Evolutionary conservation across 495 filamentous ascomycete genomes (phyloP), one percentile per base, ranked within the genome.

Genomic region (Penicillium samsonianum): DNA sequence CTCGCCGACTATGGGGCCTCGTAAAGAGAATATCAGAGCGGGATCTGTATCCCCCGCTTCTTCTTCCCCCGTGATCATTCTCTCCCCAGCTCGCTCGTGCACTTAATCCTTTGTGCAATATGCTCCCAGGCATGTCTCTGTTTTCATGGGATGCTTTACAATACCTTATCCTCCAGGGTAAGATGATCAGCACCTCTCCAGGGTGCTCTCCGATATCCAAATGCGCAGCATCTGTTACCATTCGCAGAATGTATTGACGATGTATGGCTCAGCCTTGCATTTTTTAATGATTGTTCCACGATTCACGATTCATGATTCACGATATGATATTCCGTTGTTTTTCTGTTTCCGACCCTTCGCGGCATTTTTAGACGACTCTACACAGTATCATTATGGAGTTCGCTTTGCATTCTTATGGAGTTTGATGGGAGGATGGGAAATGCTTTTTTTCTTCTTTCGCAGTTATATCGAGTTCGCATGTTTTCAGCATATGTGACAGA

Each of bases 31-130:
- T 35, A 53, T 66, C 57, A 71, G 67, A 50, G 61, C 70, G 4
- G 66, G 61, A 2, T 76, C 72, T 16, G 47, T 71, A 31, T 77
- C 76, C 17, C 74, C 73, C 4, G 58, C 67, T 37, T 65, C 70
- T 28, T 65, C 70, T 1, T 69, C 74, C 5, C 69, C 68, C 52
- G 65, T 71, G 60, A 57, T 72, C n/a, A 35, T 66, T 23, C 44
- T 66, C n/a, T 57, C 53, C 2, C 61, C 64, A 6, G 58, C 69
- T 12, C 53, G 59, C 23, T 65, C 65, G 20, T 67, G 60, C 33
- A 53, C 55, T 19, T 67, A 19, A 53, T 10, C 17, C 14, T 4
- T 12, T 1, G 33, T 41, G 16, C 22, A 23, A 22, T 33, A 9
- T 22, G 23, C 38, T 33, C 8, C 19, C 37, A 17, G 7, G 50